Evolutionary conservation across 805 yeast genomes (phyloP).

Genomic region (Wickerhamomyces bovis): DNA sequence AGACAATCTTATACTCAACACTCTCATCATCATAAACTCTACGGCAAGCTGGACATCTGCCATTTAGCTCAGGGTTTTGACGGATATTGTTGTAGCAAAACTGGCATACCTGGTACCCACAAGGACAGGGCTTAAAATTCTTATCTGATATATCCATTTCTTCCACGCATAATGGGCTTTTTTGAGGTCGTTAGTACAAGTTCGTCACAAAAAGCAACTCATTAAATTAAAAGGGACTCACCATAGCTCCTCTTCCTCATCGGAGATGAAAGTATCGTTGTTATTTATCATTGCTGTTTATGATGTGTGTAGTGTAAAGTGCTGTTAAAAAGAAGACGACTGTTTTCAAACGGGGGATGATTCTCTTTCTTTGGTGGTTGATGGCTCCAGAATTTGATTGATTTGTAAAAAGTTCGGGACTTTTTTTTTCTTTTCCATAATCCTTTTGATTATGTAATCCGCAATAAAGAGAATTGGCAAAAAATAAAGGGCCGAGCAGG

Average conservation of each 20-base stretch:
- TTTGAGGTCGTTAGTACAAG: constrained; percentile 16
- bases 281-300: neutral
- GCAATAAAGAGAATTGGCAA: neutral
- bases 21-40: constrained; percentile 88
- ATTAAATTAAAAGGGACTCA: constrained; percentile 27
- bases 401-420: neutral
- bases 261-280: constrained; percentile 23
- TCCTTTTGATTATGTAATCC: neutral
- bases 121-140: constrained; percentile 98
- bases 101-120: constrained; percentile 98
- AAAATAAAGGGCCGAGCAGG: constrained; percentile 13
- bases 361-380: too few relatives aligned
- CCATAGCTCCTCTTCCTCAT: constrained; percentile 76
- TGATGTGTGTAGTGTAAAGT: neutral
- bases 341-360: too few relatives aligned
- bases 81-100: constrained; percentile 96
- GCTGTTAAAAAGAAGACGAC: neutral
- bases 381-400: too few relatives aligned
- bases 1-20: constrained; percentile 77
- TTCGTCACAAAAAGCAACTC: neutral
- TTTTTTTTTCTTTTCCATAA: neutral
- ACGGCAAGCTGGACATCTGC: constrained; percentile 97
- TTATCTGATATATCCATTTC: constrained; percentile 96
- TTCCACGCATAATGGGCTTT: constrained; percentile 91
- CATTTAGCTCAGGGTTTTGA: constrained; percentile 91